Evolutionary conservation across 1,139 yeast genomes (phyloP).

Genomic region (Taphrina communis): DNA sequence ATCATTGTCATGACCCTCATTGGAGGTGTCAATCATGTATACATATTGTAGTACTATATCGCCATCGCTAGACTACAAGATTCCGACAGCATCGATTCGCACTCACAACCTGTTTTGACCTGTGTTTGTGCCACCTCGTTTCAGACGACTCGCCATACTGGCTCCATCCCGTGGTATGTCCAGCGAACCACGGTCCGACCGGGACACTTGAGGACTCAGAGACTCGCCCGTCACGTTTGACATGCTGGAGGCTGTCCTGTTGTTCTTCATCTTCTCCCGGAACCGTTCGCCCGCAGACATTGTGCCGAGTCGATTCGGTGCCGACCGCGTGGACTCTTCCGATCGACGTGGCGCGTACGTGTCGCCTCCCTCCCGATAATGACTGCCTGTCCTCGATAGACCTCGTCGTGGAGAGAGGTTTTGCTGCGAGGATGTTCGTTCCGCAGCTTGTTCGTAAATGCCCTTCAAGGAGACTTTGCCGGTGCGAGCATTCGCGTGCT

Average conservation of each 20-base stretch:
- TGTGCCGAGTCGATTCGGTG: conserved; percentile 1
- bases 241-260: conserved; percentile 15
- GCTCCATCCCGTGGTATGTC: conserved; percentile 20
- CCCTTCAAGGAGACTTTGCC: conserved; percentile 34
- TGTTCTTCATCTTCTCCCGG: conserved; percentile 38
- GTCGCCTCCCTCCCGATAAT: conserved; percentile 6
- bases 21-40: too few relatives aligned
- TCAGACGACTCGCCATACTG: conserved; percentile 21
- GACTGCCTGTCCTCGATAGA: conserved; percentile 16
- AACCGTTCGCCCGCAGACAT: conserved; percentile 39
- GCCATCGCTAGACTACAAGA: not conserved
- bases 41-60: not conserved
- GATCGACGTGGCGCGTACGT: conserved; percentile 12
- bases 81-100: not conserved
- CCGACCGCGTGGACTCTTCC: conserved; percentile 12
- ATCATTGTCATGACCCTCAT: too few relatives aligned
- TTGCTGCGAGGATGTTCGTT: conserved; percentile 34
- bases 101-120: conserved; percentile 13
- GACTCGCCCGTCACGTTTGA: conserved; percentile 1
- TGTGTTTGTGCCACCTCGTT: conserved; percentile 21
- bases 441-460: conserved; percentile 39
- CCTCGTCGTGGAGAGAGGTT: conserved; percentile 15
- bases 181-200: conserved; percentile 10
- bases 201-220: not conserved
- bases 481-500: conserved; percentile 3